Evolutionary conservation across 768 basidiomycete genomes (phyloP).

Genomic region (Calocybe gangraenosa): DNA sequence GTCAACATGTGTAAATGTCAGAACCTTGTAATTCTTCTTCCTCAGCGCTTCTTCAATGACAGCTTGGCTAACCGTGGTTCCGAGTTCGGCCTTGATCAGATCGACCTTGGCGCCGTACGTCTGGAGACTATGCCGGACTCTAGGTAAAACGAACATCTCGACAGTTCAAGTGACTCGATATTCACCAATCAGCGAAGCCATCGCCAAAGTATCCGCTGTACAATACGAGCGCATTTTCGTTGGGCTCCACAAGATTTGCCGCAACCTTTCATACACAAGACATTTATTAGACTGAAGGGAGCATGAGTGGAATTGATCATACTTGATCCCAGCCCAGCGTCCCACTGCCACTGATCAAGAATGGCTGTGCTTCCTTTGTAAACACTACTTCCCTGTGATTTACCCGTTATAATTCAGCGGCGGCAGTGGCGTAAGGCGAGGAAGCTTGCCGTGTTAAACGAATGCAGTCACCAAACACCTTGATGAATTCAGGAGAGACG

Average conservation of each 20-base stretch:
- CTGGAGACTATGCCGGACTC: slow-evolving; percentile 49
- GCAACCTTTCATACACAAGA: slow-evolving; percentile 53
- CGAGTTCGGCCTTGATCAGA: slow-evolving; percentile 79
- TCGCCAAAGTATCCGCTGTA: slow-evolving; percentile 95
- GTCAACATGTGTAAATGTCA: slow-evolving; percentile 95
- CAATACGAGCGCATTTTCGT: slow-evolving; percentile 77
- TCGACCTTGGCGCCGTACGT: slow-evolving; percentile 88
- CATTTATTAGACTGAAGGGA: slow-evolving; percentile 2
- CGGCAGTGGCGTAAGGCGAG: slow-evolving; percentile 1
- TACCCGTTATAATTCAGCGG: slow-evolving; percentile 6
- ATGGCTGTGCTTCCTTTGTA: slow-evolving; percentile 78
- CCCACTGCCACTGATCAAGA: slow-evolving; percentile 91
- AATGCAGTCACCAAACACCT: slow-evolving; percentile 85
- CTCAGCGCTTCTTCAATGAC: slow-evolving; percentile 68
- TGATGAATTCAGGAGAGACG: slow-evolving; percentile 83
- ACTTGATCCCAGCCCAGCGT: slow-evolving; percentile 97
- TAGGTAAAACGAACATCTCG: neutral
- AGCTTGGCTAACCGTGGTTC: slow-evolving; percentile 59
- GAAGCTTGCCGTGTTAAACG: slow-evolving; percentile 66
- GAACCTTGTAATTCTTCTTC: slow-evolving; percentile 78
- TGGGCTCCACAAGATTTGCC: slow-evolving; percentile 83
- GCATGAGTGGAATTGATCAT: slow-evolving; percentile 14
- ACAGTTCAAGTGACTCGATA: slow-evolving; percentile 9
- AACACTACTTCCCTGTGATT: slow-evolving; percentile 63
- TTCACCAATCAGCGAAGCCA: slow-evolving; percentile 81